Evolutionary conservation across 106 monocot species (phyloP).

Genomic region (Dactylorhiza incarnata): DNA sequence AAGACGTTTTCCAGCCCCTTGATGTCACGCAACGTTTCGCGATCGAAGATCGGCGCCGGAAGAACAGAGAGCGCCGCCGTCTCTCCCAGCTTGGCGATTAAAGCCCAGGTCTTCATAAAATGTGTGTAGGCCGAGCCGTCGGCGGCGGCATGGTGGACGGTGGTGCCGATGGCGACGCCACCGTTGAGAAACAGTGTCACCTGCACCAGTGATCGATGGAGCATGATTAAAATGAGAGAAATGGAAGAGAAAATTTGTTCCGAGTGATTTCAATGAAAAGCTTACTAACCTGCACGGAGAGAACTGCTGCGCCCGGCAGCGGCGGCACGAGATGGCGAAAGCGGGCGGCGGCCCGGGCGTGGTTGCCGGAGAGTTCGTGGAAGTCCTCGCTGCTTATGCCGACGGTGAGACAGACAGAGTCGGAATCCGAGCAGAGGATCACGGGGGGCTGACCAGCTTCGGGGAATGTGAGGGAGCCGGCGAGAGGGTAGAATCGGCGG

Average conservation of each 20-base stretch:
- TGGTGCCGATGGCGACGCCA: constrained; percentile 26
- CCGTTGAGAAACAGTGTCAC: constrained; percentile 27
- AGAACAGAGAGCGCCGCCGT: not conserved
- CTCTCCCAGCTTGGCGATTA: not conserved
- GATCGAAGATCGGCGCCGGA: constrained; percentile 12
- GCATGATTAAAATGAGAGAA: not conserved
- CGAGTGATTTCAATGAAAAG: not conserved
- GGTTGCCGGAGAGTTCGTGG: constrained; percentile 13
- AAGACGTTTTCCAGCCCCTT: constrained; percentile 2
- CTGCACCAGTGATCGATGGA: constrained; percentile 13
- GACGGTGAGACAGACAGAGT: constrained; percentile 9
- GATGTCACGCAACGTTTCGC: constrained; percentile 5
- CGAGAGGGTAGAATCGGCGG: constrained; percentile 32
- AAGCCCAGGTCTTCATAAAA: constrained; percentile 38
- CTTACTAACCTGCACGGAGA: constrained; percentile 18
- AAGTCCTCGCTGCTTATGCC: constrained; percentile 10
- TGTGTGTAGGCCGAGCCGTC: constrained; percentile 34
- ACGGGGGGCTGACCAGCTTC: not conserved
- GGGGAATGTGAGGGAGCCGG: constrained; percentile 13
- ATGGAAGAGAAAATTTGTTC: not conserved
- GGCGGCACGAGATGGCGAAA: constrained; percentile 6
- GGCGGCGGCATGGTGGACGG: constrained; percentile 23
- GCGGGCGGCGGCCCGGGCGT: constrained; percentile 4
- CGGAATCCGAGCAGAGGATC: constrained; percentile 7
- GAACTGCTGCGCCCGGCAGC: constrained; percentile 4